Conservation (phyloP, 139 green algal genomes). For the Penium margaritaceum region DNA sequence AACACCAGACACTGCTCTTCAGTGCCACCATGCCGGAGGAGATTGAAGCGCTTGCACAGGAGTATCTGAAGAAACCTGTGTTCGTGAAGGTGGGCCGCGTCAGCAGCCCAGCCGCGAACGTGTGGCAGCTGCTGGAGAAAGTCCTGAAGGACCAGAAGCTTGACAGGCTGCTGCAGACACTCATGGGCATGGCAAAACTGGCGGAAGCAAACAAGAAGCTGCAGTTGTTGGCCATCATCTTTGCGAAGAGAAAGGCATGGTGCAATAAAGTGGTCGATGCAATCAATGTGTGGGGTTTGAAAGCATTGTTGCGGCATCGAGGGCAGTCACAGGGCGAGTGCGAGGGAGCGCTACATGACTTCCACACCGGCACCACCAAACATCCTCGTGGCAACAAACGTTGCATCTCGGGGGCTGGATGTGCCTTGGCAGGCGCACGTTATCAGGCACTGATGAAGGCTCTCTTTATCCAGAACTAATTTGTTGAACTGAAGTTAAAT, state of each 20-base stretch:
- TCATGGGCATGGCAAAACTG: conserved; percentile 54
- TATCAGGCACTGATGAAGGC: no score
- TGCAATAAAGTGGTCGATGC: conserved; percentile 64
- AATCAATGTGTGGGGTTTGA: conserved; percentile 58
- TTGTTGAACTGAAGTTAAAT: no score
- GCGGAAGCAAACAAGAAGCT: conserved; percentile 41
- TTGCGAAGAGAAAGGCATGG: conserved; percentile 71
- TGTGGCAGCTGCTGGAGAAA: conserved; percentile 67
- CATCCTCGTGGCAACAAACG: conserved; percentile 56
- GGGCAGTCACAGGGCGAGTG: conserved; percentile 65
- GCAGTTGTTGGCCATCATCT: conserved; percentile 75
- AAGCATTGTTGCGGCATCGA: conserved; percentile 64
- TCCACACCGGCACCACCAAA: conserved; percentile 54
- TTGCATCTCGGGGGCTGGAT: conserved; percentile 55
- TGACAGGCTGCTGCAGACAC: conserved; percentile 55
- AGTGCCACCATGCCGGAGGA: conserved; percentile 79
- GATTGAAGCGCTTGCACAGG: conserved; percentile 71
- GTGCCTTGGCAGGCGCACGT: conserved; percentile 58
- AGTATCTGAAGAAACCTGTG: conserved; percentile 56
- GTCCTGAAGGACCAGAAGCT: conserved; percentile 60
- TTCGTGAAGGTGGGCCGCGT: conserved; percentile 60
- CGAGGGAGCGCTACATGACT: conserved; percentile 65
- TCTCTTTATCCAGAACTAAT: no score
- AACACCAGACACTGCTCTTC: conserved; percentile 86
- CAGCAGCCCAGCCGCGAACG: conserved; percentile 67